Evolutionary conservation across 257 asterid genomes (phyloP), one percentile per base, ranked within the genome.

Genomic region (Parsonsia alboflavescens): DNA sequence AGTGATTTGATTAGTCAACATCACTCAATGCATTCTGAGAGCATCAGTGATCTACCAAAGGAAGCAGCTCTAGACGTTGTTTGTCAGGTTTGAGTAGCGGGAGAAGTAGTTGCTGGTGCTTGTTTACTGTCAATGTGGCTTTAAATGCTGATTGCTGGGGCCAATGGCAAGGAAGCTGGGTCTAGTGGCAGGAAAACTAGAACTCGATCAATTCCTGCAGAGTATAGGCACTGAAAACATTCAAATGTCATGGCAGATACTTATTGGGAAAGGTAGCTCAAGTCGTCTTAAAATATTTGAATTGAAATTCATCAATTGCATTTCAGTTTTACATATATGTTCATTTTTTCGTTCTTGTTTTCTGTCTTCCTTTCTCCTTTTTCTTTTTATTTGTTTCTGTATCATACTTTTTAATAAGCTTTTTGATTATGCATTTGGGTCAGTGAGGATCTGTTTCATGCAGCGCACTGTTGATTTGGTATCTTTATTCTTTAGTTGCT

Each of bases 61-160:
- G 80, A 75, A 75, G 83, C 73, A 80, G 76, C 83, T 19, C 22
- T 74, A 49, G 89, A 79, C 80, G 88, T 82, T 79, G 87, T 86
- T 72, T 83, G 85, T 75, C 78, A 72, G 77, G 82, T 84, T 76
- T 81, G 78, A 69, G 33, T 54, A 21, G 44, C 39, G 19, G 53
- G 26, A 26, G 48, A 33, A 33, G 39, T 57, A 68, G 49, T 54
- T 67, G 15, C 44, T 64, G 7, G 6, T 63, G 33, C 21, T 48
- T 73, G 66, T 39, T 67, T 44, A 44, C 46, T 74, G 46, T 39
- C 67, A 12, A 10, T 64, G 59, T 70, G 77, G 76, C 68, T 78
- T 70, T 68, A 45, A 50, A 53, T 67, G 72, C 79, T 74, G 57
- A 61, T 69, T 77, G 76, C 44, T n/a, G 76, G 10, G 13, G 21